These are phyloP conservation scores for Rhizopus arrhizus DNA, from an alignment of 371 early-diverging fungal genomes.

Conservation along the genomic window DNA sequence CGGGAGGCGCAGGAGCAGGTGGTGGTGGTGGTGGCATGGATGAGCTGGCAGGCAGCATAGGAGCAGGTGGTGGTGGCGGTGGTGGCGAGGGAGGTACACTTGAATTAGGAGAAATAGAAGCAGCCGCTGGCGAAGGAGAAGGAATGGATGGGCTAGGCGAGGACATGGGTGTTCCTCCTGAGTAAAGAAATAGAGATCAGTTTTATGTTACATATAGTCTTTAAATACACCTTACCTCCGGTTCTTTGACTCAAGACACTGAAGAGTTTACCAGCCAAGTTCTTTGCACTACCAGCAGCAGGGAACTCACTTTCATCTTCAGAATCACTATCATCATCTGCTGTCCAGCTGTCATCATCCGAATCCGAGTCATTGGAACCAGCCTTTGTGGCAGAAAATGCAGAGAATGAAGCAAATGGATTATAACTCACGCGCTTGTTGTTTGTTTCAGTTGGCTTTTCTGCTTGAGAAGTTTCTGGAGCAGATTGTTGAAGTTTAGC, in stretches of 20 bases:
- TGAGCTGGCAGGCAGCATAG: conserved; percentile 6
- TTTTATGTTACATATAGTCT: not conserved
- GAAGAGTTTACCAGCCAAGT: conserved; percentile 48
- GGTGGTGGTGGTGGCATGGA: conserved; percentile 28
- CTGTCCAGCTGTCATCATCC: conserved; percentile 49
- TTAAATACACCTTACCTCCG: conserved; percentile 6
- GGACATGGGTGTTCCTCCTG: conserved; percentile 4
- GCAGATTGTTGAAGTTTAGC: conserved; percentile 39
- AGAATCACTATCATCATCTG: conserved; percentile 38
- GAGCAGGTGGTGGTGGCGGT: conserved; percentile 23
- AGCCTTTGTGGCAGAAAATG: conserved; percentile 47
- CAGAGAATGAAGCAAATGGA: conserved; percentile 55
- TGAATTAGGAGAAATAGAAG: not conserved
- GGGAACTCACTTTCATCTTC: conserved; percentile 53
- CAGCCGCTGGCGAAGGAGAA: conserved; percentile 14
- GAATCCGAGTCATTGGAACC: conserved; percentile 32
- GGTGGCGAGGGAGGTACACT: conserved; percentile 26
- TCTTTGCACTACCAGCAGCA: conserved; percentile 56
- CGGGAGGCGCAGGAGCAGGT: conserved; percentile 23
- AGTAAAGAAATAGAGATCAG: not conserved
- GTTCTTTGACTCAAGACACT: conserved; percentile 41
- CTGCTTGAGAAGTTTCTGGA: conserved; percentile 21
- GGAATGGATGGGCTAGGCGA: conserved; percentile 25
- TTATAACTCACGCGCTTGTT: conserved; percentile 56
- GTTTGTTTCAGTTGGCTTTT: conserved; percentile 28